These are phyloP conservation scores for Echium plantagineum DNA, from an alignment of 257 asterid genomes.

Conservation along the genomic window DNA sequence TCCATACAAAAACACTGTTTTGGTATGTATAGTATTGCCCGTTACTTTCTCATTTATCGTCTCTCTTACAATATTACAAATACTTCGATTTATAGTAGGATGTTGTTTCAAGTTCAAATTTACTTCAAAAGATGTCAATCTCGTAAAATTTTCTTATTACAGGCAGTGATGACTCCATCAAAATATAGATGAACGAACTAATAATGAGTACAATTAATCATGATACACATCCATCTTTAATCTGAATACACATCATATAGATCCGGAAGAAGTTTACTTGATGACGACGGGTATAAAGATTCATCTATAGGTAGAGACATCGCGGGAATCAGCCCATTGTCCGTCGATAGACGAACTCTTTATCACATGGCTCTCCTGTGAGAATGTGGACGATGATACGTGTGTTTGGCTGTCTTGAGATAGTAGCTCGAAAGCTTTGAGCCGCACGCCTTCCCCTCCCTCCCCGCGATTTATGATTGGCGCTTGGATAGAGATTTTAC, in stretches of 20 bases:
- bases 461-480: constrained; percentile 43
- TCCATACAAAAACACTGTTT: too few species aligned
- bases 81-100: too few species aligned
- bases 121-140: too few species aligned
- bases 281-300: constrained; percentile 19
- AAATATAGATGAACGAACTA: not conserved
- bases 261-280: constrained; percentile 31
- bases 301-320: constrained; percentile 30
- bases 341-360: constrained; percentile 47
- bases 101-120: too few species aligned
- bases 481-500: constrained; percentile 65
- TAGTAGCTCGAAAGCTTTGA: constrained; percentile 52
- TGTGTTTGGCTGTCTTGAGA: constrained; percentile 64
- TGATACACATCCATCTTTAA: not conserved
- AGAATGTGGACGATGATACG: constrained; percentile 26
- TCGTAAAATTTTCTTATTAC: too few species aligned
- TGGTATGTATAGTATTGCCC: too few species aligned
- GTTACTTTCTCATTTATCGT: too few species aligned
- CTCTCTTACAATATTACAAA: too few species aligned
- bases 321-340: constrained; percentile 68
- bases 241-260: constrained; percentile 8
- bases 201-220: not conserved
- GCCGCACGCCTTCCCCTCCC: constrained; percentile 30
- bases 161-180: not conserved
- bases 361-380: constrained; percentile 35